These are phyloP conservation scores for Phytophthora agathidicida DNA, from an alignment of 352 stramenopile species.

Conservation along the genomic window DNA sequence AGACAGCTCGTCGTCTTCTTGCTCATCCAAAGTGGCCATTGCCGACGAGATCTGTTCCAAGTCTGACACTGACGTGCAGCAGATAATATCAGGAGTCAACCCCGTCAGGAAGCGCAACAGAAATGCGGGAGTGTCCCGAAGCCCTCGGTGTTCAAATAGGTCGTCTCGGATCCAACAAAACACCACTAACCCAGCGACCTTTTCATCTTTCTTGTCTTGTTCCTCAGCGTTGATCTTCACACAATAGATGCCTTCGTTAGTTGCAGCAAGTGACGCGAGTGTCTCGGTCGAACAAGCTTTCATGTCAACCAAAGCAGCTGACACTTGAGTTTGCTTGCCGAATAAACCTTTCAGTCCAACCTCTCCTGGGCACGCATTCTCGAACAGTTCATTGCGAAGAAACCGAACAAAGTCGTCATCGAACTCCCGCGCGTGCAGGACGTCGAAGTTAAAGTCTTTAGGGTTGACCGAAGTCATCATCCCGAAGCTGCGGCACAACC, in stretches of 20 bases:
- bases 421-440: slow-evolving; percentile 55
- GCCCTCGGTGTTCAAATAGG: slow-evolving; percentile 41
- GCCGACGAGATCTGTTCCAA: slow-evolving; percentile 19
- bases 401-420: slow-evolving; percentile 74
- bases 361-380: not conserved
- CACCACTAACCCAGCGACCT: slow-evolving; percentile 38
- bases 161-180: slow-evolving; percentile 70
- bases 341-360: slow-evolving; percentile 54
- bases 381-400: slow-evolving; percentile 52
- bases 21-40: slow-evolving; percentile 8
- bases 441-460: slow-evolving; percentile 55
- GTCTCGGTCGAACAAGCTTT: slow-evolving; percentile 43
- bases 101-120: slow-evolving; percentile 60
- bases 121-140: slow-evolving; percentile 67
- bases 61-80: slow-evolving; percentile 30
- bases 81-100: slow-evolving; percentile 37
- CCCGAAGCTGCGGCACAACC: slow-evolving; percentile 59
- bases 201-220: not conserved
- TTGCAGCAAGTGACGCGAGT: slow-evolving; percentile 23
- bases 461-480: slow-evolving; percentile 52
- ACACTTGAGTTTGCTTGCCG: slow-evolving; percentile 62
- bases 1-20: slow-evolving; percentile 27
- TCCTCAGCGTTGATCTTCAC: slow-evolving; percentile 18
- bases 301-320: slow-evolving; percentile 39
- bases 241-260: slow-evolving; percentile 67